Base-by-base conservation (phyloP, 331 rosid genomes). In the Acacia concinna region DNA sequence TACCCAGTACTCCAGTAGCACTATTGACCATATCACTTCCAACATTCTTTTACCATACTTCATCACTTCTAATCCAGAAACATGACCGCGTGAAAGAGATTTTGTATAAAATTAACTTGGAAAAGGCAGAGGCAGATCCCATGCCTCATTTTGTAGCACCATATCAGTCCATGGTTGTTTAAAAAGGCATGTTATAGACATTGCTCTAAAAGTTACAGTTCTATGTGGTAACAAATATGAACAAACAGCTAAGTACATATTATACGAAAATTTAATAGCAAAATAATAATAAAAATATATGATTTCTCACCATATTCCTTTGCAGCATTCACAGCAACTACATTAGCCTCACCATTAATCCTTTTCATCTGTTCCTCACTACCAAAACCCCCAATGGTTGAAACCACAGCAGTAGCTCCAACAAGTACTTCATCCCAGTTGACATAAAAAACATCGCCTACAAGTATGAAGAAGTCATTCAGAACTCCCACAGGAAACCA, bases 391-490 rank as follows among this genome's bases (percentile, higher is more conserved):
- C 99, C 99, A 13, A 95, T 83, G 51, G 99, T 95, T 75, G 99
- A 93, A 84, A 95, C 96, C 34, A 93, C 99, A 6, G 98, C 92
- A 34, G 98, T 91, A 38, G 97, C 98, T 83, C 99, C 99, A 76
- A 56, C 80, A 76, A 95, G 97, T 78, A 93, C 85, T 65, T 91
- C 98, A 81, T 95, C 98, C 99, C 99, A 95, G 82, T 95, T 95
- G 38, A 93, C 84, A 79, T 95, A 95, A 88, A 95, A 92, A 79
- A 95, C 97, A 73, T 95, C 99, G 28, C 99, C 99, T 93, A 93
- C 85, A 80, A 47, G 71, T 66, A 73, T 25, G 59, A 80, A 37
- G 74, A 70, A 30, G 49, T 56, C 52, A 81, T 18, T 80, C 79
- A 71, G 78, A 73, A 60, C 41, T 71, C 41, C 38, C 73, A 64